Evolutionary conservation across 768 basidiomycete genomes (phyloP).

Genomic region (Suillus decipiens): DNA sequence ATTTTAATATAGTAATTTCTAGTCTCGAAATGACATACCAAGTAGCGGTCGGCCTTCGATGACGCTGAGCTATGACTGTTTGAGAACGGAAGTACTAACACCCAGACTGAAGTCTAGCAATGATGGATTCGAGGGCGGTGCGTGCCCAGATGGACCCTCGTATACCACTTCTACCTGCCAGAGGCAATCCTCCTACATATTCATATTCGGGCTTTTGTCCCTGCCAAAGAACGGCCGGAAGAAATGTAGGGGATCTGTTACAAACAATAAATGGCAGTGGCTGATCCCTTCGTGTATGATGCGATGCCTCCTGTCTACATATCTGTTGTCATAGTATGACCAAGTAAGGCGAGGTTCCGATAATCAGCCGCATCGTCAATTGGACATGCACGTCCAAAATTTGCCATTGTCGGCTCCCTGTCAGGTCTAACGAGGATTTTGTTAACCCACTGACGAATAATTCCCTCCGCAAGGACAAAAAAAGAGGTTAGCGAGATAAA

Average conservation of each 20-base stretch:
- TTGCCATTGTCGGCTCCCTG: conserved; percentile 53
- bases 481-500: conserved; percentile 42
- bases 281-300: conserved; percentile 41
- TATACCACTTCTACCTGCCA: conserved; percentile 41
- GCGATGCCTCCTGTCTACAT: conserved; percentile 52
- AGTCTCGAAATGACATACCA: conserved; percentile 31
- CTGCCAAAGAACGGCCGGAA: conserved; percentile 15
- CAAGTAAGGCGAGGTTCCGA: conserved; percentile 48
- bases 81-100: conserved; percentile 32
- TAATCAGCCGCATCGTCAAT: conserved; percentile 34
- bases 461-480: conserved; percentile 43
- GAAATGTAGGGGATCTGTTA: not conserved
- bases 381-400: conserved; percentile 45
- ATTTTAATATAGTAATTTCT: not conserved
- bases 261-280: conserved; percentile 17
- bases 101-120: conserved; percentile 44
- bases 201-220: conserved; percentile 25
- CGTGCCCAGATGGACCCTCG: conserved; percentile 28
- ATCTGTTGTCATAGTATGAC: conserved; percentile 20
- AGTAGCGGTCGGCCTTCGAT: conserved; percentile 46
- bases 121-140: conserved; percentile 41
- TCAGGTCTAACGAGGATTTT: conserved; percentile 56
- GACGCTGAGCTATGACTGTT: conserved; percentile 45
- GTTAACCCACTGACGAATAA: conserved; percentile 55
- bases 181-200: conserved; percentile 26